These are phyloP conservation scores for Lepidopterella palustris DNA, from an alignment of 495 filamentous ascomycete species.

Conservation along the genomic window DNA sequence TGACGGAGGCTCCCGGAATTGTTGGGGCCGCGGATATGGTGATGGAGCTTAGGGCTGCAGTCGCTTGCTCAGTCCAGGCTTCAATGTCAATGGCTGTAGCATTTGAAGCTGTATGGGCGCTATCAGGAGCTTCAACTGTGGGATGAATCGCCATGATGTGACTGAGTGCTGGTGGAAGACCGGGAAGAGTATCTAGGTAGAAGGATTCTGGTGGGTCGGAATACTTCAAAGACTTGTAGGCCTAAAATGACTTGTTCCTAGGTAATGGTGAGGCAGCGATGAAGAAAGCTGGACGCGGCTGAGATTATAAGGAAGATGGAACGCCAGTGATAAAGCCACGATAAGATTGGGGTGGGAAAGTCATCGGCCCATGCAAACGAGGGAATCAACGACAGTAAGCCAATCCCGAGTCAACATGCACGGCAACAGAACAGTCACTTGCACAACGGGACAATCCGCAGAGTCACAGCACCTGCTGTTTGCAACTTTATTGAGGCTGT, in stretches of 20 bases:
- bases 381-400: not conserved
- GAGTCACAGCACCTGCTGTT: too few relatives aligned
- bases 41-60: conserved; percentile 22
- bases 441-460: too few relatives aligned
- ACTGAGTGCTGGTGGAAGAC: not conserved
- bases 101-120: not conserved
- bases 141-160: conserved; percentile 24
- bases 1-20: conserved; percentile 29
- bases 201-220: not conserved
- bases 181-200: not conserved
- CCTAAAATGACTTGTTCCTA: not conserved
- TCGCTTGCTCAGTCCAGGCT: conserved; percentile 32
- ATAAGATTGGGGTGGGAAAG: not conserved
- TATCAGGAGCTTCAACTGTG: not conserved
- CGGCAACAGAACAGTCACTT: not conserved
- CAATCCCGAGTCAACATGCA: not conserved
- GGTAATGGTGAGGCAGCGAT: not conserved
- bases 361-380: not conserved
- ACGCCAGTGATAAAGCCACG: conserved; percentile 10
- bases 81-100: conserved; percentile 24
- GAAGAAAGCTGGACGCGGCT: not conserved
- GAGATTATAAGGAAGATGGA: not conserved
- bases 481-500: too few relatives aligned
- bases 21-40: conserved; percentile 18
- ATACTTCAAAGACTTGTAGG: not conserved